Evolutionary conservation across 306 rosid species (phyloP), one percentile per base, ranked within the genome.

Genomic region (Citrullus amarus): DNA sequence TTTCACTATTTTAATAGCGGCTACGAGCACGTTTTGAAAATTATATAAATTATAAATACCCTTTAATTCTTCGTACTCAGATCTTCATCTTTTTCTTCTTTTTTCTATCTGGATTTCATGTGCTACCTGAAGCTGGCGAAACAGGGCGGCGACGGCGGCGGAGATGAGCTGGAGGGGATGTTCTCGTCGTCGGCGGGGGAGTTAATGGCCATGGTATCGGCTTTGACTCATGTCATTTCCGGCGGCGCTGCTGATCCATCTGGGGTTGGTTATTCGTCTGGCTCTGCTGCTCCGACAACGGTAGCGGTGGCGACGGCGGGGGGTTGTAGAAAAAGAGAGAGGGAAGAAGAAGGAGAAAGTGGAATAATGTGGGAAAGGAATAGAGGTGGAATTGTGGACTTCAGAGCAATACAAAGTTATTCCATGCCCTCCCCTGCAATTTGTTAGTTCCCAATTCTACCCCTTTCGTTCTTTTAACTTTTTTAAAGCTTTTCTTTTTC

Each of bases 181-280:
- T 66, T 79, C 18, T 54, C 22, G 16, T 36, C 61, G 1, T 17
- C 30, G 2, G 56, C n/a, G 4, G 57, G 76, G 48, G 81, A 79
- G 66, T 13, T 65, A n/a, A 34, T 56, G 63, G 58, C 14, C 20
- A 86, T 56, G 30, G 79, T 66, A 18, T 17, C 83, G 63, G 79
- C 85, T 76, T 78, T 80, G 69, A 79, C 82, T 57, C 61, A 75
- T 51, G 56, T 76, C 60, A 73, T 81, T 67, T 58, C 88, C 22
- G 84, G 86, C 73, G 70, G 44, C 58, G 16, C 51, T 41, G 25
- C 6, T 75, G 46, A 0, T 38, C 1, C 18, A 9, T 55, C 79
- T 38, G 66, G 41, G 22, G 59, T 14, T 56, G 67, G 16, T n/a
- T 36, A 4, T 56, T 39, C 46, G 13, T 20, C 22, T 51, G 6